Percentiles rank a stretch among this genome's conserved stretches.
Conservation (phyloP, 169 alveolate genomes). For the Plasmodium blacklocki region DNA sequence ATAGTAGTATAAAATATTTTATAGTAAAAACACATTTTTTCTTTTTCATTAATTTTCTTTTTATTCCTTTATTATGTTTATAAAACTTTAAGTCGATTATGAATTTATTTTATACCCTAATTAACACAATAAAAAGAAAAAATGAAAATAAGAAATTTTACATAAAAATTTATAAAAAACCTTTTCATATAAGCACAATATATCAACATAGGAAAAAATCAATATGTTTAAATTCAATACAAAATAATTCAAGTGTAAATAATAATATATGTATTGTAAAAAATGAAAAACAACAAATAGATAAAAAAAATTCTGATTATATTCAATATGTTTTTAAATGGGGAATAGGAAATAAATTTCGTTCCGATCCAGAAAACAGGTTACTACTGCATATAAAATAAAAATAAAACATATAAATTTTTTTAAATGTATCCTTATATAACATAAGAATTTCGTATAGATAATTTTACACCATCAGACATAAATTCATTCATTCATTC, state of each 20-base stretch:
- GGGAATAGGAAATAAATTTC: constrained; percentile 86
- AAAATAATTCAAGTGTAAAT: constrained; percentile 7
- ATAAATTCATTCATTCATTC: too few relatives aligned
- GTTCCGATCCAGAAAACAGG: constrained; percentile 85
- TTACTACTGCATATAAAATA: constrained; percentile 8
- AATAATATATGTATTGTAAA: background rate
- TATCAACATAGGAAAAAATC: constrained; percentile 52
- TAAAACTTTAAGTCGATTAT: constrained; percentile 2
- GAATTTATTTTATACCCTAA: constrained; percentile 7
- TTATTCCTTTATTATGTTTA: background rate
- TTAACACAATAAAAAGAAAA: background rate
- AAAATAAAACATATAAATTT: constrained; percentile 5
- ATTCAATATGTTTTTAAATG: constrained; percentile 83
- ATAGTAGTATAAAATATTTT: too few relatives aligned
- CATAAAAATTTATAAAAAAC: background rate
- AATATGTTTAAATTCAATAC: constrained; percentile 4
- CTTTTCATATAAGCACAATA: constrained; percentile 31
- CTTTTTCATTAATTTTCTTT: too few relatives aligned
- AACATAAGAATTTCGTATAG: too few relatives aligned
- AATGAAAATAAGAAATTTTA: background rate
- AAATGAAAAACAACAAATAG: background rate
- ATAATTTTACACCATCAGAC: too few relatives aligned
- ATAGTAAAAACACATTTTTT: too few relatives aligned
- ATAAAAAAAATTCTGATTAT: constrained; percentile 31
- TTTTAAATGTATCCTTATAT: background rate